Conservation (phyloP, 31 red algal species). For the Endocladia muricata region DNA sequence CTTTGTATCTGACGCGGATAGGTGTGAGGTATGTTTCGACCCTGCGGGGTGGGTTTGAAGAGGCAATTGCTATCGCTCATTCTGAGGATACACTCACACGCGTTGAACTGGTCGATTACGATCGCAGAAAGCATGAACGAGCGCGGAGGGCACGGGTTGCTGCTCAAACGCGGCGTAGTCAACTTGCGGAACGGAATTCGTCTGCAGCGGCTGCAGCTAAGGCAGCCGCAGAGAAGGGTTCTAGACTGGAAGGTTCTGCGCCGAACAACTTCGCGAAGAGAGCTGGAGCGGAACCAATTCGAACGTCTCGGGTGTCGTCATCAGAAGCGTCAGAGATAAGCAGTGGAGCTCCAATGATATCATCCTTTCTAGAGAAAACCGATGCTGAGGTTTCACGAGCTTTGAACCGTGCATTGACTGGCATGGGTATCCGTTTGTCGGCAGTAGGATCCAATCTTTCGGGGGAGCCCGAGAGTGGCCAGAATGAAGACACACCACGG, state of each 20-base stretch:
- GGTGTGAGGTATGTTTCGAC: constrained; percentile 80
- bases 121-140: constrained; percentile 31
- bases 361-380: constrained; percentile 52
- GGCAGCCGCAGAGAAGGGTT: neutral
- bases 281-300: neutral
- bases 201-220: neutral
- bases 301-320: neutral
- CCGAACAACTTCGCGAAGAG: neutral
- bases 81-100: constrained; percentile 33
- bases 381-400: constrained; percentile 50
- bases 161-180: constrained; percentile 11
- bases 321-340: neutral
- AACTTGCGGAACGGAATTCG: constrained; percentile 17
- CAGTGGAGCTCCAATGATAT: constrained; percentile 4
- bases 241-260: neutral
- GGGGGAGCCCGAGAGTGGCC: constrained; percentile 6
- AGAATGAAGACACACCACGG: neutral
- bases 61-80: constrained; percentile 50
- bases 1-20: constrained; percentile 63
- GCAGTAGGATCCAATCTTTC: constrained; percentile 1
- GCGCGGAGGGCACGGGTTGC: constrained; percentile 38
- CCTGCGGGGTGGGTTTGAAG: constrained; percentile 81
- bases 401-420: constrained; percentile 45
- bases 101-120: constrained; percentile 84
- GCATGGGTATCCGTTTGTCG: constrained; percentile 35